Evolutionary conservation across 805 yeast species (phyloP).

Genomic region (Zygosaccharomyces siamensis): DNA sequence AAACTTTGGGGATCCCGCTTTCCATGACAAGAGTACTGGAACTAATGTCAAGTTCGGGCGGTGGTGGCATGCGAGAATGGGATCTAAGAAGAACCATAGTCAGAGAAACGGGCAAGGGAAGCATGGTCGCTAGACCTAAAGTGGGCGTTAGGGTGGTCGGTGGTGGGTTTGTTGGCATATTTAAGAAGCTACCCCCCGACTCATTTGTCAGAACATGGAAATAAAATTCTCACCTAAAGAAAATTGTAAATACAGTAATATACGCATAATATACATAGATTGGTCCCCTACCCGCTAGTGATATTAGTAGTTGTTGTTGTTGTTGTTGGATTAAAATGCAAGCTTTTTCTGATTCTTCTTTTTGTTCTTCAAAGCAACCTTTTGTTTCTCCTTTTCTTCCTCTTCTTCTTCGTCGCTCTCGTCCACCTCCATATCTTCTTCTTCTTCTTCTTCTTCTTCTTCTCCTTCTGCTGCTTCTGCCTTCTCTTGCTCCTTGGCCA

Average conservation of each 20-base stretch:
- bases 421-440: slow-evolving; percentile 43
- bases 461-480: slow-evolving; percentile 45
- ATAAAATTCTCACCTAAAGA: slow-evolving; percentile 1
- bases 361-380: slow-evolving; percentile 55
- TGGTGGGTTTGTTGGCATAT: slow-evolving; percentile 48
- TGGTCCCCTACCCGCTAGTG: slow-evolving; percentile 5
- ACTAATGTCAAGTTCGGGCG: slow-evolving; percentile 41
- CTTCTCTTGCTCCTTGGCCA: slow-evolving; percentile 64
- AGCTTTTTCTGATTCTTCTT: slow-evolving; percentile 43
- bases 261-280: slow-evolving; percentile 10
- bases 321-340: slow-evolving; percentile 25
- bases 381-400: slow-evolving; percentile 48
- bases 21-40: slow-evolving; percentile 40
- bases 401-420: slow-evolving; percentile 45
- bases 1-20: slow-evolving; percentile 32
- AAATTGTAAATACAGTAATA: slow-evolving; percentile 6
- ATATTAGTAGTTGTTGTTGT: neutral
- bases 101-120: slow-evolving; percentile 39
- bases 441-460: slow-evolving; percentile 43
- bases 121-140: slow-evolving; percentile 46
- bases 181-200: slow-evolving; percentile 32
- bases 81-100: slow-evolving; percentile 40
- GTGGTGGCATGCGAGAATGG: slow-evolving; percentile 51
- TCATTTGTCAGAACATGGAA: slow-evolving; percentile 12
- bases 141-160: slow-evolving; percentile 45